Evolutionary conservation across 495 filamentous ascomycete genomes (phyloP), one percentile per base, ranked within the genome.

Genomic region (Mytilinidion resinicola): DNA sequence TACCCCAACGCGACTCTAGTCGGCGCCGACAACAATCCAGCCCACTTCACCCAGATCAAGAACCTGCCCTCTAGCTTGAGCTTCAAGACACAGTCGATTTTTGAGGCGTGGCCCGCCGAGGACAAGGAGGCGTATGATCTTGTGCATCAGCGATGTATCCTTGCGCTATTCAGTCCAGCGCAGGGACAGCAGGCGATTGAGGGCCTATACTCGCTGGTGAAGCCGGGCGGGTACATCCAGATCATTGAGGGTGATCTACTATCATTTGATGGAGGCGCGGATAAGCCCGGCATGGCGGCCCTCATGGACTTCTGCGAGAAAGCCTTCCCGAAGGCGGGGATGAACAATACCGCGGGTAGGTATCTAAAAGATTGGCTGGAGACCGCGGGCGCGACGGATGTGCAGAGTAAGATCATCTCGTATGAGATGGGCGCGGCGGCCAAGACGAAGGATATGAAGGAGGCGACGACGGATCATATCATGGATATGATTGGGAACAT

Each of bases 181-280:
- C 20, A 56, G 35, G 44, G 17, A 9, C 8, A 30, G n/a, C 9
- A 17, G 6, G 52, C 41, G 10, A 43, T 61, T 36, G 46, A 56
- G n/a, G 35, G 58, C 3, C 30, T 61, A 19, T 25, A 36, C 17
- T 15, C n/a, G 0, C 41, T 61, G 38, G 58, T 56, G 4, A 61
- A 61, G 42, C 58, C 58, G 9, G 52, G 58, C 8, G 58, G 58
- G 4, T 61, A 56, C 30, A 61, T 61, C 20, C 51, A 61, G 37
- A 41, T 61, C 21, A 51, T 55, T n/a, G 58, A 61, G 34, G 39
- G 36, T 11, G 50, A 59, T 25, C 12, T 59, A 39, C 36, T 59
- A 17, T 38, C 25, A 1, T 59, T 59, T 17, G 56, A 59, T 2
- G 46, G 46, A 49, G 17, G 48, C 3, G 38, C 20, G 30, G 48